These are phyloP conservation scores for Ogataea salicorniae DNA, from an alignment of 805 yeast species.

Conservation along the genomic window DNA sequence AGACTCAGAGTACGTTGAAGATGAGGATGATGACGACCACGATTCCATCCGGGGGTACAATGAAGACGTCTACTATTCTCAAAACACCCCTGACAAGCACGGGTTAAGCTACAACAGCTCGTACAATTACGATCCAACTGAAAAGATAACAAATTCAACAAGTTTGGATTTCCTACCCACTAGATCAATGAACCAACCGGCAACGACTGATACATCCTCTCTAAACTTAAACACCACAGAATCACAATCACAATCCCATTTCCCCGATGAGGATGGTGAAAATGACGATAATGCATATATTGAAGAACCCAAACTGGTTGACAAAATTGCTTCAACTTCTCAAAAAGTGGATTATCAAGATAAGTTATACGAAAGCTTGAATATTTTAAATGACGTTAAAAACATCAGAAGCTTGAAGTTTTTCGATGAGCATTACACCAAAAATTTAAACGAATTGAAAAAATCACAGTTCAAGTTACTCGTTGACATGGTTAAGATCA, in stretches of 20 bases:
- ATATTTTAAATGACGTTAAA: constrained; percentile 75
- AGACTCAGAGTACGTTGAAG: constrained; percentile 3
- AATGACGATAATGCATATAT: constrained; percentile 8
- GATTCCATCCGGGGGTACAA: neutral
- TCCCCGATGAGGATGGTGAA: constrained; percentile 1
- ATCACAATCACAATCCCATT: neutral
- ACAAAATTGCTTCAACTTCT: constrained; percentile 47
- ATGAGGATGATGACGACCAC: constrained; percentile 5
- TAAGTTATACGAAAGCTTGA: constrained; percentile 81
- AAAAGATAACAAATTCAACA: constrained; percentile 8
- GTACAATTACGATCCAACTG: neutral
- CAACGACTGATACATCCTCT: neutral
- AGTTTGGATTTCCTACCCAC: constrained; percentile 16
- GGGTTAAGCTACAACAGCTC: neutral
- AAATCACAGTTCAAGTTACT: constrained; percentile 49
- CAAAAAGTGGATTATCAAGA: constrained; percentile 69
- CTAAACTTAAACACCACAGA: neutral
- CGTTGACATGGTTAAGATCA: constrained; percentile 32
- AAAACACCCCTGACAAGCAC: neutral
- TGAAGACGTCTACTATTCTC: neutral
- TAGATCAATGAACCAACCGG: constrained; percentile 4
- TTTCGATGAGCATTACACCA: constrained; percentile 47
- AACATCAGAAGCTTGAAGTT: constrained; percentile 47
- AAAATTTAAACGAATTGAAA: constrained; percentile 49
- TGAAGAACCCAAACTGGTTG: constrained; percentile 32